Percentiles rank a stretch among this genome's conserved stretches.
phyloP scores from a whole-genome alignment of 176 grass and related monocot genomes.

The Hordeum vulgare region MorexV3_pseudomolecules_assembly NC_058521.1:42359336-42359835 shows the following conservation, averaged over 20 bases:
- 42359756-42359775: constrained; percentile 69
- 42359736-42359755: constrained; percentile 75
- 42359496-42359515: constrained; percentile 55
- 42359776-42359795: constrained; percentile 47
- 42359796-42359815: constrained; percentile 46
- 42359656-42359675: constrained; percentile 50
- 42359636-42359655: constrained; percentile 54
- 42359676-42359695: constrained; percentile 37
- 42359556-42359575: constrained; percentile 75
- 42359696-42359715: constrained; percentile 63
- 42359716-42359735: constrained; percentile 58
- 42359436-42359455: constrained; percentile 51
- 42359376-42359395: background rate
- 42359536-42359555: constrained; percentile 68
- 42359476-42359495: constrained; percentile 48
- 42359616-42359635: constrained; percentile 61
- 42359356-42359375: background rate
- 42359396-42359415: background rate
- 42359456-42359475: constrained; percentile 78
- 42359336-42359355: background rate
- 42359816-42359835: constrained; percentile 51
- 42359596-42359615: constrained; percentile 35
- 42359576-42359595: constrained; percentile 76
- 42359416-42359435: constrained; percentile 3
- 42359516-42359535: constrained; percentile 43